Evolutionary conservation across 495 filamentous ascomycete species (phyloP).

Genomic region (Talaromyces thailandensis): DNA sequence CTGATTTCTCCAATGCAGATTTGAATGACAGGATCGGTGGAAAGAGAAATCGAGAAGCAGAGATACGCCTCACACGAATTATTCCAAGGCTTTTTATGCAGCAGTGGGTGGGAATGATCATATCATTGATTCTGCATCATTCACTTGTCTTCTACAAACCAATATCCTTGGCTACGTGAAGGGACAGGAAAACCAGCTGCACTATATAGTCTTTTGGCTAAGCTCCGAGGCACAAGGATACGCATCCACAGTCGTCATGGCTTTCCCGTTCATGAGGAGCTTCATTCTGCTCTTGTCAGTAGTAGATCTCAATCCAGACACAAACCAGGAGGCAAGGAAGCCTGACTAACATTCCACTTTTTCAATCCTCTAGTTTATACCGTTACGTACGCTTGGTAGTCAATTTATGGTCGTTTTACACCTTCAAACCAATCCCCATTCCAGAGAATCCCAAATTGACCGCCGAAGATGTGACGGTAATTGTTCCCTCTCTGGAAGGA

Average conservation of each 20-base stretch:
- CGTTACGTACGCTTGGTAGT: conserved; percentile 59
- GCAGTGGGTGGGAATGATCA: background rate
- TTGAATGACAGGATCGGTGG: background rate
- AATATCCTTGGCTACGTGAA: background rate
- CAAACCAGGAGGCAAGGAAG: conserved; percentile 4
- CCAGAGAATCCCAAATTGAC: conserved; percentile 54
- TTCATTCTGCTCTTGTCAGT: conserved; percentile 42
- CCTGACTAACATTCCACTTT: conserved; percentile 5
- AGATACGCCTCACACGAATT: background rate
- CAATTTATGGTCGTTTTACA: conserved; percentile 56
- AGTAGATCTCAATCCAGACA: background rate
- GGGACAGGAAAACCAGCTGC: background rate
- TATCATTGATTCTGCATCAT: conserved; percentile 1
- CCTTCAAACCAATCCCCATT: conserved; percentile 52
- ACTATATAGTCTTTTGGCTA: background rate
- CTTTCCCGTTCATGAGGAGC: conserved; percentile 36
- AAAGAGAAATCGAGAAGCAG: background rate
- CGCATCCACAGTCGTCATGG: conserved; percentile 19
- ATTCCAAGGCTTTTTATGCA: background rate
- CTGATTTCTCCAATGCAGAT: background rate
- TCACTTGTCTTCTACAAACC: conserved; percentile 5
- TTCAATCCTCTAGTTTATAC: conserved; percentile 28
- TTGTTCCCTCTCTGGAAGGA: conserved; percentile 61
- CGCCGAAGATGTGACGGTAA: conserved; percentile 64
- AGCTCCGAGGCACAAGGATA: background rate